These are phyloP conservation scores for Schwanniomyces pseudopolymorphus DNA, from an alignment of 805 yeast species.

Conservation along the genomic window DNA sequence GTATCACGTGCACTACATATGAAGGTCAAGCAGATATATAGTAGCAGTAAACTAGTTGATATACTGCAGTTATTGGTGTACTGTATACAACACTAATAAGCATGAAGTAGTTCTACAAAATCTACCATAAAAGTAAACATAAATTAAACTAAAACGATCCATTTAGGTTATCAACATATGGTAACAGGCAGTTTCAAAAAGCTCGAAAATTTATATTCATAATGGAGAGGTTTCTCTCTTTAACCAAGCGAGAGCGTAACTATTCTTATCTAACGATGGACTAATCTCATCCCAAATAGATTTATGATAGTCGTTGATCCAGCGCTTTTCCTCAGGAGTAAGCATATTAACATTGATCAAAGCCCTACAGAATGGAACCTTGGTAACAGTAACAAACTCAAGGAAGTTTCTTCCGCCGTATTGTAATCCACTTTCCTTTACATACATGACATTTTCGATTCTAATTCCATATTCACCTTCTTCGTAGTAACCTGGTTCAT, in stretches of 20 bases:
- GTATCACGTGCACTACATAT: too few relatives aligned
- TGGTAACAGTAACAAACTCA: conserved; percentile 79
- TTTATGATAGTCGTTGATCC: conserved; percentile 70
- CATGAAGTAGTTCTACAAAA: neutral
- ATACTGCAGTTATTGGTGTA: too few relatives aligned
- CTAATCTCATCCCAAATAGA: conserved; percentile 52
- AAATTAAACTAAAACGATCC: neutral
- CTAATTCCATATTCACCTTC: conserved; percentile 61
- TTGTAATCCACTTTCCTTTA: conserved; percentile 37
- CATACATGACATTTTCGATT: conserved; percentile 51
- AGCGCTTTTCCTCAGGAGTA: conserved; percentile 56
- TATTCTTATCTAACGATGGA: conserved; percentile 34
- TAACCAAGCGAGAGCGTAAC: conserved; percentile 49
- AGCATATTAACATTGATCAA: conserved; percentile 65
- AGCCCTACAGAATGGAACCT: conserved; percentile 78
- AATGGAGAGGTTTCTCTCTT: conserved; percentile 44
- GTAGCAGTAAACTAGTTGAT: too few relatives aligned
- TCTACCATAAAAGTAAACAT: neutral
- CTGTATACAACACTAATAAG: too few relatives aligned
- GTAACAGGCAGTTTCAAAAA: neutral
- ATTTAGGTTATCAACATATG: neutral
- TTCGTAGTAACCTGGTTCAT: conserved; percentile 65
- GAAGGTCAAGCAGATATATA: too few relatives aligned
- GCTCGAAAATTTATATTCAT: conserved; percentile 3
- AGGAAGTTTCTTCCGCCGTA: conserved; percentile 59